phyloP scores from a whole-genome alignment of 2,329 filamentous ascomycete genomes.

The Xylariaceae sp. region DNA sequence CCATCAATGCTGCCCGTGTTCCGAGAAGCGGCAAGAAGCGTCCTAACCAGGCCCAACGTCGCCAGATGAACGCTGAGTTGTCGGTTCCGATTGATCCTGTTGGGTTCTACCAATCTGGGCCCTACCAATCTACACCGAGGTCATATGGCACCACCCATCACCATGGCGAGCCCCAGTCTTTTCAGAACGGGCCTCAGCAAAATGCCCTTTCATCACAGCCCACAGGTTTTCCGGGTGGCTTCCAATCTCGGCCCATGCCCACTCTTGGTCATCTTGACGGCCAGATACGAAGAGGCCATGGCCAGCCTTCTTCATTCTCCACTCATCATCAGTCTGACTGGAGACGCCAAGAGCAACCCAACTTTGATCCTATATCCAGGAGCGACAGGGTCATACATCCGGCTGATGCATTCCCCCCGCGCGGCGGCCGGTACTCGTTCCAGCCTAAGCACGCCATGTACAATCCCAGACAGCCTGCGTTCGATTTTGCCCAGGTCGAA shows the following conservation, averaged over 20 bases:
- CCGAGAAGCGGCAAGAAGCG: constrained; percentile 42
- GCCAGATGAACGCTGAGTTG: constrained; percentile 57
- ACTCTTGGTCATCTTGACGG: constrained; percentile 8
- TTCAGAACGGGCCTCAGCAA: constrained; percentile 14
- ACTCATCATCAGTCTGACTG: constrained; percentile 21
- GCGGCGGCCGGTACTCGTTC: constrained; percentile 17
- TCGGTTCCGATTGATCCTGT: constrained; percentile 51
- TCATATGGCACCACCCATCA: constrained; percentile 29
- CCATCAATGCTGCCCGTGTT: constrained; percentile 9
- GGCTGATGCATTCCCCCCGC: constrained; percentile 25
- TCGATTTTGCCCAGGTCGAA: constrained; percentile 42
- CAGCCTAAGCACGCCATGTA: constrained; percentile 31
- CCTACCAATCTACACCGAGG: constrained; percentile 16
- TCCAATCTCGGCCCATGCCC: constrained; percentile 16
- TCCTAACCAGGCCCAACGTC: constrained; percentile 58
- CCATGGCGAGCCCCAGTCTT: constrained; percentile 24
- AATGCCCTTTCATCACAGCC: constrained; percentile 30
- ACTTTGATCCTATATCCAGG: constrained; percentile 15
- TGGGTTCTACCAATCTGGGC: constrained; percentile 12
- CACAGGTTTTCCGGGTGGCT: constrained; percentile 19
- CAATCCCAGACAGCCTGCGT: constrained; percentile 29
- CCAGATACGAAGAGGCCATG: constrained; percentile 18
- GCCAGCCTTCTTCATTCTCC: constrained; percentile 14
- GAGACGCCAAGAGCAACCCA: constrained; percentile 22
- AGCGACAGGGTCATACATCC: constrained; percentile 22